Conservation (phyloP, 805 yeast genomes). For the Wickerhamiella siamensis region DNA sequence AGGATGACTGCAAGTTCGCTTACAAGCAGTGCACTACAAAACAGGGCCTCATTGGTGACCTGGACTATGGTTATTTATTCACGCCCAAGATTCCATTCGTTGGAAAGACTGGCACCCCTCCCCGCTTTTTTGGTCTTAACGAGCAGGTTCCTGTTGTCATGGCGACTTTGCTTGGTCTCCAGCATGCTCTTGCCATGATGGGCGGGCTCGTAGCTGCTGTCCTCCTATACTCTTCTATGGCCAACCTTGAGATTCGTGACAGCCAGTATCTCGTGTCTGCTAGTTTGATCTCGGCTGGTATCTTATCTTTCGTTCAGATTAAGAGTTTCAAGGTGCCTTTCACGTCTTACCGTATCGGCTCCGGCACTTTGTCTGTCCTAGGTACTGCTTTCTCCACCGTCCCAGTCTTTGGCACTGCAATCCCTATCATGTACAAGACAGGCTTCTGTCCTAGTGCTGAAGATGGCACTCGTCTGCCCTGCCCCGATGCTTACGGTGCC, state of each 20-base stretch:
- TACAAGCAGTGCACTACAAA: constrained; percentile 37
- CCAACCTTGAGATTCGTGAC: constrained; percentile 38
- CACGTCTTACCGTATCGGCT: constrained; percentile 69
- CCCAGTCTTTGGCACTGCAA: constrained; percentile 57
- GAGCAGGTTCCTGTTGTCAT: constrained; percentile 63
- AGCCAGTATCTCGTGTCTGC: constrained; percentile 59
- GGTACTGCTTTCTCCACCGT: constrained; percentile 88
- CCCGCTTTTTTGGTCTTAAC: constrained; percentile 53
- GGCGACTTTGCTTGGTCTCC: constrained; percentile 66
- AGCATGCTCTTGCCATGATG: constrained; percentile 74
- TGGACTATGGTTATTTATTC: constrained; percentile 68
- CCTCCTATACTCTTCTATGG: constrained; percentile 46
- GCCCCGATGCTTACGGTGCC: constrained; percentile 84
- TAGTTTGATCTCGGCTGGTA: constrained; percentile 53
- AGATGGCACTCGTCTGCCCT: constrained; percentile 55
- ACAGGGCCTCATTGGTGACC: constrained; percentile 71
- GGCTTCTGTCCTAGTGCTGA: constrained; percentile 52
- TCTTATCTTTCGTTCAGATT: constrained; percentile 60
- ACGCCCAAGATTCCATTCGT: constrained; percentile 65
- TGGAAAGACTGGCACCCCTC: constrained; percentile 32
- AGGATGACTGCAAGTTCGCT: not conserved
- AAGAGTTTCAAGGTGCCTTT: constrained; percentile 62
- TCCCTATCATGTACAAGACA: constrained; percentile 64
- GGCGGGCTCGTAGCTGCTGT: constrained; percentile 85
- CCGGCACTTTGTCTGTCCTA: constrained; percentile 78